These are phyloP conservation scores for Polyporus tsugae DNA, from an alignment of 1,284 basidiomycete genomes.

Conservation along the genomic window DNA sequence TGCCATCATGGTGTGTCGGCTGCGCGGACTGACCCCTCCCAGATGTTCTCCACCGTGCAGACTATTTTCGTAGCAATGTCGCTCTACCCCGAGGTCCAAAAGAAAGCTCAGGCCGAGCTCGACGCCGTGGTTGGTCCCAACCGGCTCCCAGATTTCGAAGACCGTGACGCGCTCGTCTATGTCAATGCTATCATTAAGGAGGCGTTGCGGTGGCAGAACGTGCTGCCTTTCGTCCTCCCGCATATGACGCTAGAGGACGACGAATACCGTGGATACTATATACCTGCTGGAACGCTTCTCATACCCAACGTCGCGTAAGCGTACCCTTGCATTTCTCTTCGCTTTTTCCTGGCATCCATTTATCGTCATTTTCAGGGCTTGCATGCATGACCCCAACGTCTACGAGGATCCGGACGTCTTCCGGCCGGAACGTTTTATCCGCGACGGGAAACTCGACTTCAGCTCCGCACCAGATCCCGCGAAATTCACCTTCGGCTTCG, in stretches of 20 bases:
- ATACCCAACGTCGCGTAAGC: slow-evolving; percentile 39
- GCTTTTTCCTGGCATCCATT: not conserved
- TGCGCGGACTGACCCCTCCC: not conserved
- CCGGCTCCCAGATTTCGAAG: slow-evolving; percentile 33
- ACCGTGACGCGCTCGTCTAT: slow-evolving; percentile 31
- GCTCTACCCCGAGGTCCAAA: slow-evolving; percentile 44
- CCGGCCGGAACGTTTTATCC: slow-evolving; percentile 29
- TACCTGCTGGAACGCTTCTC: slow-evolving; percentile 35
- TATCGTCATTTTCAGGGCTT: slow-evolving; percentile 10
- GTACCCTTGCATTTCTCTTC: not conserved
- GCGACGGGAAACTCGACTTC: slow-evolving; percentile 24
- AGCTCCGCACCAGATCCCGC: slow-evolving; percentile 18
- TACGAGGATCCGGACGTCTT: slow-evolving; percentile 31
- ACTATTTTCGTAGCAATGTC: slow-evolving; percentile 46
- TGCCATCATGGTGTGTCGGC: too few relatives aligned
- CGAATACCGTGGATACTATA: slow-evolving; percentile 32
- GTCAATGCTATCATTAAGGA: slow-evolving; percentile 35
- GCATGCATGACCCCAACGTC: slow-evolving; percentile 27
- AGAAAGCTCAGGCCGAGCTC: slow-evolving; percentile 42
- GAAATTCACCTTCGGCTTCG: slow-evolving; percentile 33
- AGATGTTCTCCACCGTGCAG: slow-evolving; percentile 36
- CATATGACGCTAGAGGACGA: slow-evolving; percentile 28
- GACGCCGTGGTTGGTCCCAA: slow-evolving; percentile 39
- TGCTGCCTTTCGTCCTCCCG: slow-evolving; percentile 24
- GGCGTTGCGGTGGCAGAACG: slow-evolving; percentile 33